Conservation (phyloP, 2,329 filamentous ascomycete species). For the Ophiosphaerella korrae region DNA sequence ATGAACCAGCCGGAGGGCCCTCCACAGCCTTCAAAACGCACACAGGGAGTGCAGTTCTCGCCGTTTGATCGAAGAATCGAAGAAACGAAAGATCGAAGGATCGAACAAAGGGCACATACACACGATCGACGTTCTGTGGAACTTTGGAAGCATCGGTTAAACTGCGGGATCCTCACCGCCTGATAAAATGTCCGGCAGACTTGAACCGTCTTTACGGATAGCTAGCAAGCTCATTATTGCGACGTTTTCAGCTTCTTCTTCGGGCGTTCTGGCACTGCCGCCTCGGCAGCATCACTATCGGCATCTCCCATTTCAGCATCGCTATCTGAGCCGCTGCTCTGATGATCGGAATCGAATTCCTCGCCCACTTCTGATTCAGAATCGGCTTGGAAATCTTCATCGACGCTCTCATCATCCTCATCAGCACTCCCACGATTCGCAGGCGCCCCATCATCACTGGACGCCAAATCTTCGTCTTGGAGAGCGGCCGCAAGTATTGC, state of each 20-base stretch:
- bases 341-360: constrained; percentile 90
- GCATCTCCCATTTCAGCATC: constrained; percentile 69
- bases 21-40: constrained; percentile 17
- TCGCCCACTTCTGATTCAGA: constrained; percentile 95
- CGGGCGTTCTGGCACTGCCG: constrained; percentile 60
- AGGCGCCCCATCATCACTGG: constrained; percentile 74
- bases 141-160: constrained; percentile 27
- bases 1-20: constrained; percentile 20
- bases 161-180: constrained; percentile 28
- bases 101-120: constrained; percentile 19
- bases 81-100: background rate
- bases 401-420: constrained; percentile 92
- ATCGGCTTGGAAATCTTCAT: constrained; percentile 93
- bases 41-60: constrained; percentile 5
- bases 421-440: constrained; percentile 88
- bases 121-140: constrained; percentile 19
- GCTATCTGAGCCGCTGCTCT: constrained; percentile 76
- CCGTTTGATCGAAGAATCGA: background rate
- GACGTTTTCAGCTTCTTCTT: constrained; percentile 68
- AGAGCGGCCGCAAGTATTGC: constrained; percentile 77
- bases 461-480: constrained; percentile 80
- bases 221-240: constrained; percentile 26
- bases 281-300: constrained; percentile 57
- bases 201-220: background rate
- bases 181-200: background rate